A percentile compares a stretch with the other conserved stretches of the same genome.
Evolutionary conservation across 768 basidiomycete genomes (phyloP).

Genomic region (Crucibulum laeve): DNA sequence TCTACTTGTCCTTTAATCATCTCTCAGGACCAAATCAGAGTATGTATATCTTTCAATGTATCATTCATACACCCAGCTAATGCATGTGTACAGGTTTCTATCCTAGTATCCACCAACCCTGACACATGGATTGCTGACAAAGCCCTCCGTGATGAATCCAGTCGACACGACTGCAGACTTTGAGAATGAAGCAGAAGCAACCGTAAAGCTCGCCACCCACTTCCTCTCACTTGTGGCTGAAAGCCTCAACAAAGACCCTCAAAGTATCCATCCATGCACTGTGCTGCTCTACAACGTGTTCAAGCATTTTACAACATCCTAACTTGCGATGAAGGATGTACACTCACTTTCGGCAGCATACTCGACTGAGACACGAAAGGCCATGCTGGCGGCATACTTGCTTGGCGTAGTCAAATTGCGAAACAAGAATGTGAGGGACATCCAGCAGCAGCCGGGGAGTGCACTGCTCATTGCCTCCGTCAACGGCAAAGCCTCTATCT

Average conservation of each 20-base stretch:
- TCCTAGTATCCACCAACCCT: constrained; percentile 77
- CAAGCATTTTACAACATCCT: constrained; percentile 72
- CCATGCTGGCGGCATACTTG: constrained; percentile 78
- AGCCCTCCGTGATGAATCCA: constrained; percentile 85
- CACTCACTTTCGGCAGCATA: constrained; percentile 77
- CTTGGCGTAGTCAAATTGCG: constrained; percentile 68
- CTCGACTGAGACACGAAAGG: constrained; percentile 71
- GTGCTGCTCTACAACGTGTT: constrained; percentile 72
- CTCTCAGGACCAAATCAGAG: constrained; percentile 46
- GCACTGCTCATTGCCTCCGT: constrained; percentile 64
- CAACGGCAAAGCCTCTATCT: constrained; percentile 68
- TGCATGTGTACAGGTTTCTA: constrained; percentile 53
- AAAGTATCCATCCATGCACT: constrained; percentile 47
- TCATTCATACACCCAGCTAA: constrained; percentile 3
- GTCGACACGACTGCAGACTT: constrained; percentile 47
- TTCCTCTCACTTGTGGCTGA: constrained; percentile 78
- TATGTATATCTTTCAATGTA: constrained; percentile 22
- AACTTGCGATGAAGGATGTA: constrained; percentile 71
- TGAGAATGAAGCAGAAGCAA: constrained; percentile 57
- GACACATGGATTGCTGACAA: constrained; percentile 94
- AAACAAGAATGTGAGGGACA: constrained; percentile 43
- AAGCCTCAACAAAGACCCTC: constrained; percentile 52
- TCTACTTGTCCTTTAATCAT: constrained; percentile 46
- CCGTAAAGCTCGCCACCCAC: constrained; percentile 74
- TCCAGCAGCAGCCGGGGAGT: constrained; percentile 59